Conservation (phyloP, 169 alveolate species). For the Plasmodium relictum region DNA sequence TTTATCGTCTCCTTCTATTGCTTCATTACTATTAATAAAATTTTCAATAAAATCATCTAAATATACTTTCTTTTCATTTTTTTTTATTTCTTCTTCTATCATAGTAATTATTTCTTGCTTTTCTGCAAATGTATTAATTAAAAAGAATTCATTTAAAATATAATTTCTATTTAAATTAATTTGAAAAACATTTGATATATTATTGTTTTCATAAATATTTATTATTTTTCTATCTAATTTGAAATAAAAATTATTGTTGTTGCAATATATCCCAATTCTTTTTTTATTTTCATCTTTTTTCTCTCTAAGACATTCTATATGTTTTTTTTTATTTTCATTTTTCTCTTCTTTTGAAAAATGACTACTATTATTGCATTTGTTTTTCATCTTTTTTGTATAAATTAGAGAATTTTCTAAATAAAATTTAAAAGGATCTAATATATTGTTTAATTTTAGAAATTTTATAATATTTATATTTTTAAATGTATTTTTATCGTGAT, state of each 20-base stretch:
- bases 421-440: background rate
- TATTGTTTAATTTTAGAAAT: slow-evolving; percentile 1
- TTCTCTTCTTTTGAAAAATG: background rate
- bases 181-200: slow-evolving; percentile 9
- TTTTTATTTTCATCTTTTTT: background rate
- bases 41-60: background rate
- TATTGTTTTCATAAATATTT: background rate
- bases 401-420: slow-evolving; percentile 28
- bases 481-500: background rate
- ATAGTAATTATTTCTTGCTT: slow-evolving; percentile 27
- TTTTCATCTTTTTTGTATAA: background rate
- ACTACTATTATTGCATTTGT: background rate
- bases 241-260: background rate
- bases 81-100: slow-evolving; percentile 14
- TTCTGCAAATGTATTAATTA: slow-evolving; percentile 6
- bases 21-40: slow-evolving; percentile 1
- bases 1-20: background rate
- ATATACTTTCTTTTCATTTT: background rate
- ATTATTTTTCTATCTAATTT: slow-evolving; percentile 27
- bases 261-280: slow-evolving; percentile 25
- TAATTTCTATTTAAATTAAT: slow-evolving; percentile 25
- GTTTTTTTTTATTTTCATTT: background rate
- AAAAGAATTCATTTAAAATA: slow-evolving; percentile 32
- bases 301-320: background rate
- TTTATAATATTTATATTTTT: slow-evolving; percentile 16